A percentile compares a stretch with the other conserved stretches of the same genome.
Evolutionary conservation across 2,329 filamentous ascomycete species (phyloP).

Genomic region (Pseudogymnoascus sp.): DNA sequence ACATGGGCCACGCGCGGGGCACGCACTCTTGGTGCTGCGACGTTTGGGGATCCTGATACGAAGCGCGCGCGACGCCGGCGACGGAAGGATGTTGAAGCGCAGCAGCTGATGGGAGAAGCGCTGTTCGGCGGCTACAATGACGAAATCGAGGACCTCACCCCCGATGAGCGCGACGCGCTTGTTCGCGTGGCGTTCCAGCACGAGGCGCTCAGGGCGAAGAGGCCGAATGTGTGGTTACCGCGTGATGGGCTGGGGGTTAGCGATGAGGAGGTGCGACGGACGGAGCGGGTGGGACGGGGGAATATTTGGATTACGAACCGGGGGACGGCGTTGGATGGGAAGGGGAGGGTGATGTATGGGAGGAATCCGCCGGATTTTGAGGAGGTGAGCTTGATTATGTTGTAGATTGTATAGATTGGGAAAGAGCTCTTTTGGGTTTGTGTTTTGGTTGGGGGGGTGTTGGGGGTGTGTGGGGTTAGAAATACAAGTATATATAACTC

Average conservation of each 20-base stretch:
- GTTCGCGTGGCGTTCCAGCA: constrained; percentile 85
- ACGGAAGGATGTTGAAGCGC: constrained; percentile 60
- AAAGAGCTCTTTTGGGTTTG: neutral
- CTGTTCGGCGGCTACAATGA: constrained; percentile 69
- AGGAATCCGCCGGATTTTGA: constrained; percentile 84
- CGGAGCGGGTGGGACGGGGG: constrained; percentile 45
- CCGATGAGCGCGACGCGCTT: constrained; percentile 79
- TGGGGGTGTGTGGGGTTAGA: neutral
- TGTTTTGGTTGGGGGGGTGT: neutral
- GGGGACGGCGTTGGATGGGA: constrained; percentile 77
- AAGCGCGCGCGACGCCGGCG: neutral
- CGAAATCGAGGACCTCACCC: constrained; percentile 85
- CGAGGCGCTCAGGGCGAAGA: constrained; percentile 69
- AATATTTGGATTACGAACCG: constrained; percentile 87
- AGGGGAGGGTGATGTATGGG: constrained; percentile 75
- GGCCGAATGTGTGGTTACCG: constrained; percentile 88
- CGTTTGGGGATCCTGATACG: neutral
- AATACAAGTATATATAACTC: constrained; percentile 5
- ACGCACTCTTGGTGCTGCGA: neutral
- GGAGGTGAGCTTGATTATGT: constrained; percentile 75
- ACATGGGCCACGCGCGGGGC: constrained; percentile 17
- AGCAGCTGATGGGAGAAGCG: constrained; percentile 64
- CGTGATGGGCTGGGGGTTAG: constrained; percentile 79
- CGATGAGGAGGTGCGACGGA: constrained; percentile 79
- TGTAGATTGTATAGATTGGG: constrained; percentile 38